These are phyloP conservation scores for Xerocomellus intermedius DNA, from an alignment of 768 basidiomycete genomes.

Conservation along the genomic window DNA sequence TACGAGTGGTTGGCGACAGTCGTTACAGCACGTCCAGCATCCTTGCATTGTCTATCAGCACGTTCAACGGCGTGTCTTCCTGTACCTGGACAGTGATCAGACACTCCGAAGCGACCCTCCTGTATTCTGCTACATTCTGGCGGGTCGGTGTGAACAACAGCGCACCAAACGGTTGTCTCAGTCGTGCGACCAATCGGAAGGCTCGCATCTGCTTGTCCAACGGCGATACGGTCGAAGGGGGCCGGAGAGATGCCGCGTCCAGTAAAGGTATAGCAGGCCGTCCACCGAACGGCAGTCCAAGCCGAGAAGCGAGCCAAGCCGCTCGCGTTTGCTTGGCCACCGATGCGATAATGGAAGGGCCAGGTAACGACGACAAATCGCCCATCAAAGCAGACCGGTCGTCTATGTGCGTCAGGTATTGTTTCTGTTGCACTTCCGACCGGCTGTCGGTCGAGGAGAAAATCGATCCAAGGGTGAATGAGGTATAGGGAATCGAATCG, in stretches of 20 bases:
- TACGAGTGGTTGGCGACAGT: no score
- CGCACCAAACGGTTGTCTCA: neutral
- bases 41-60: neutral
- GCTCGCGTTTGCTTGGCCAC: no score
- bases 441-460: neutral
- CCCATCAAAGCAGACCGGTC: neutral
- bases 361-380: no score
- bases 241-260: no score
- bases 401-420: neutral
- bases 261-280: no score
- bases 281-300: no score
- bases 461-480: neutral
- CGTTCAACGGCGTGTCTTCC: neutral
- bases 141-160: neutral
- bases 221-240: neutral
- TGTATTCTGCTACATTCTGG: neutral
- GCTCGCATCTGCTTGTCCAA: neutral
- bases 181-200: neutral
- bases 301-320: no score
- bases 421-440: neutral
- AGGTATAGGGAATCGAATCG: neutral
- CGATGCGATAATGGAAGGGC: no score
- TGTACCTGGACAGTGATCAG: neutral
- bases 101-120: neutral
- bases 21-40: neutral